Evolutionary conservation across 75 land plant genomes (phyloP).

Genomic region (Sequoia sempervirens): DNA sequence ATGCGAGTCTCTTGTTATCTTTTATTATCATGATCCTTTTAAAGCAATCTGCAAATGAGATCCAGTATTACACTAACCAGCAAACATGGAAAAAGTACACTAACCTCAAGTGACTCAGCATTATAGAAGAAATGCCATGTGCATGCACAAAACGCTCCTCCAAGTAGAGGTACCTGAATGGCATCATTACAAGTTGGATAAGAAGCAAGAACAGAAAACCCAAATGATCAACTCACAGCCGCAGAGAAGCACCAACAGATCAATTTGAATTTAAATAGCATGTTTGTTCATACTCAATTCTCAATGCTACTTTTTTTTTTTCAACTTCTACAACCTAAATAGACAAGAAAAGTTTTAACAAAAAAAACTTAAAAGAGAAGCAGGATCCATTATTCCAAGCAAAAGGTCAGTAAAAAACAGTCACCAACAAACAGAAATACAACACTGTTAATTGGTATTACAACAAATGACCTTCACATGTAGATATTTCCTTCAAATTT

Average conservation of each 20-base stretch:
- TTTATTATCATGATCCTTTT: not conserved
- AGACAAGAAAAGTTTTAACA: not conserved
- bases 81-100: not conserved
- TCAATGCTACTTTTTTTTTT: not conserved
- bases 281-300: not conserved
- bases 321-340: not conserved
- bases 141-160: constrained; percentile 98
- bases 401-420: not conserved
- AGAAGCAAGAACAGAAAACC: not conserved
- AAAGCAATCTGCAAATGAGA: not conserved
- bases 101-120: constrained; percentile 90
- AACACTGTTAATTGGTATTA: not conserved
- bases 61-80: not conserved
- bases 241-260: not conserved
- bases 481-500: constrained; percentile 4
- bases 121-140: constrained; percentile 99
- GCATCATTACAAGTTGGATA: constrained; percentile 1
- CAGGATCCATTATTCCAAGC: not conserved
- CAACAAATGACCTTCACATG: not conserved
- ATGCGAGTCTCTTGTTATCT: not conserved
- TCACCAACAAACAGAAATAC: not conserved
- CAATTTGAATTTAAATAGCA: not conserved
- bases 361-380: not conserved
- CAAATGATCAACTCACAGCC: not conserved
- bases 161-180: constrained; percentile 83